Conservation (phyloP, 2,329 filamentous ascomycete species). For the Fusarium beomiforme region DNA sequence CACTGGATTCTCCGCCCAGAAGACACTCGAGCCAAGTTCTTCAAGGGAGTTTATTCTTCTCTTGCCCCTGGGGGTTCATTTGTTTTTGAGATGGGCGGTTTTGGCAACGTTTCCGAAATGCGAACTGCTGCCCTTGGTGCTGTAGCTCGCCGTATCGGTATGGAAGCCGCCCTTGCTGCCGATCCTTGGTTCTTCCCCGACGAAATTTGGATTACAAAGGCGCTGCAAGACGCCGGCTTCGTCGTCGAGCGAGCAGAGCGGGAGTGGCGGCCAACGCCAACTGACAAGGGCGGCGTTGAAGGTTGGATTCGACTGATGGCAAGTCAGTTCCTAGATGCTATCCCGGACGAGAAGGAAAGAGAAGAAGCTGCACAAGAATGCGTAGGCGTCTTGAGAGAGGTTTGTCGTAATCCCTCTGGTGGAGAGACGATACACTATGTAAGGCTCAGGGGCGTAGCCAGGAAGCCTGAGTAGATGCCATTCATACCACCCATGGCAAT, state of each 20-base stretch:
- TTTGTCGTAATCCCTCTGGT: conserved; percentile 66
- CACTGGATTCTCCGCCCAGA: conserved; percentile 70
- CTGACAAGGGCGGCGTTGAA: conserved; percentile 67
- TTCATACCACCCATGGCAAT: background rate
- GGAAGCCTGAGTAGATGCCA: conserved; percentile 45
- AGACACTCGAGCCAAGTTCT: conserved; percentile 59
- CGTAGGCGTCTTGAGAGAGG: conserved; percentile 62
- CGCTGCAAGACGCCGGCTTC: conserved; percentile 58
- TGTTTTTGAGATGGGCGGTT: conserved; percentile 77
- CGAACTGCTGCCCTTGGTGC: conserved; percentile 65
- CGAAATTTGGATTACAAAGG: conserved; percentile 64
- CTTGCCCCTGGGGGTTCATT: conserved; percentile 67
- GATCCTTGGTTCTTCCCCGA: conserved; percentile 80
- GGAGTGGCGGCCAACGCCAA: conserved; percentile 72
- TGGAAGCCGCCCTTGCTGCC: conserved; percentile 58
- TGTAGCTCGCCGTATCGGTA: conserved; percentile 60
- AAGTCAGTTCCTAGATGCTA: conserved; percentile 64
- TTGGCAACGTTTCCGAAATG: conserved; percentile 74
- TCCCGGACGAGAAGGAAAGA: conserved; percentile 57
- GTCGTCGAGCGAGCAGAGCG: conserved; percentile 64
- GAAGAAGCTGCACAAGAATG: conserved; percentile 65
- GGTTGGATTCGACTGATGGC: conserved; percentile 75
- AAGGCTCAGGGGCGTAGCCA: conserved; percentile 60
- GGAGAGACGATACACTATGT: conserved; percentile 66
- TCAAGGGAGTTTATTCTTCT: conserved; percentile 60